Conservation (phyloP, 306 rosid genomes). For the Psophocarpus tetragonolobus region DNA sequence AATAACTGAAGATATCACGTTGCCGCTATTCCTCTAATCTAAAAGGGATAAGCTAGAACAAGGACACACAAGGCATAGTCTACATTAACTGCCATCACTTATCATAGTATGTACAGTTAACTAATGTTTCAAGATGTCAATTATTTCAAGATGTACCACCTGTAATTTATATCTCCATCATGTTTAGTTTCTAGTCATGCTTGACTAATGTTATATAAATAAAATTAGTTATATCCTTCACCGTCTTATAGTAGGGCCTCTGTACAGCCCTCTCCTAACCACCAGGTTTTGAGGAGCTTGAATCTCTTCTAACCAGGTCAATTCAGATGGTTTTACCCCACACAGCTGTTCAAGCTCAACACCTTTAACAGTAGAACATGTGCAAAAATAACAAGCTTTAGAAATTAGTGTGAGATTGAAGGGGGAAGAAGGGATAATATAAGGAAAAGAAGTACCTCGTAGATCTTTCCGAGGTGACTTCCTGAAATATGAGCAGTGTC, state of each 20-base stretch:
- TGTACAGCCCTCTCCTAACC: slow-evolving; percentile 41
- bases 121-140: too few species aligned
- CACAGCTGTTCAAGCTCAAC: slow-evolving; percentile 29
- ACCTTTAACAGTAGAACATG: slow-evolving; percentile 16
- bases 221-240: slow-evolving; percentile 25
- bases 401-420: not conserved
- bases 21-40: not conserved
- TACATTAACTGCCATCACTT: slow-evolving; percentile 30
- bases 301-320: slow-evolving; percentile 46
- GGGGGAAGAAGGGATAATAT: not conserved
- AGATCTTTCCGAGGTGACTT: slow-evolving; percentile 36
- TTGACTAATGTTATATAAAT: slow-evolving; percentile 18
- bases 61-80: not conserved
- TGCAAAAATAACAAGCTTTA: slow-evolving; percentile 2
- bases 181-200: slow-evolving; percentile 23
- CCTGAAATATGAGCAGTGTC: slow-evolving; percentile 48
- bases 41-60: not conserved
- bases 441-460: slow-evolving; percentile 36
- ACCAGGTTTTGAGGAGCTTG: slow-evolving; percentile 42
- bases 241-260: slow-evolving; percentile 42
- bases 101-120: slow-evolving; percentile 34
- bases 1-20: not conserved
- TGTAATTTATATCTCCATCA: slow-evolving; percentile 14
- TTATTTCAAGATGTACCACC: slow-evolving; percentile 20
- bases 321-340: slow-evolving; percentile 32